Evolutionary conservation across 257 asterid species (phyloP).

Genomic region (Schizonepeta tenuifolia): DNA sequence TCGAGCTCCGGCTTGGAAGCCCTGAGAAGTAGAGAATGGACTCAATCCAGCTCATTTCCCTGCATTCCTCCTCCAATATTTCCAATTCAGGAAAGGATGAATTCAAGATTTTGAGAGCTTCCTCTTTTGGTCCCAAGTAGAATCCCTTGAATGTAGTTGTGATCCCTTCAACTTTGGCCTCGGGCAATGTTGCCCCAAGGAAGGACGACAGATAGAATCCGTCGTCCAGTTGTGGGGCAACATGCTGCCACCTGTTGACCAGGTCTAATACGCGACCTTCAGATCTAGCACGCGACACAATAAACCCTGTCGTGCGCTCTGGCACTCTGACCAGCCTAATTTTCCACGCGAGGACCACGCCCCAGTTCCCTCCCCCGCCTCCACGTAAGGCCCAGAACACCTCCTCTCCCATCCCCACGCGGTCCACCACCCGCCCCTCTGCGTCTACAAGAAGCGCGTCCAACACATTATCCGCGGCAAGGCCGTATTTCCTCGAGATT

Average conservation of each 20-base stretch:
- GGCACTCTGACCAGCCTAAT: constrained; percentile 52
- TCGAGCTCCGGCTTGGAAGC: constrained; percentile 34
- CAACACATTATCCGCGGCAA: constrained; percentile 78
- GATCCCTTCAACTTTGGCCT: constrained; percentile 26
- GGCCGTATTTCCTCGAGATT: constrained; percentile 66
- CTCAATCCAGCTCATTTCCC: constrained; percentile 76
- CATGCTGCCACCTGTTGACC: constrained; percentile 61
- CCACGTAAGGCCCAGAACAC: constrained; percentile 89
- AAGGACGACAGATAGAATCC: constrained; percentile 57
- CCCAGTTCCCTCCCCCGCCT: constrained; percentile 84
- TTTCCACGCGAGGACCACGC: constrained; percentile 72
- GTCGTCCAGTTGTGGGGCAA: constrained; percentile 53
- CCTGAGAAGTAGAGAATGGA: constrained; percentile 70
- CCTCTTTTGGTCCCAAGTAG: constrained; percentile 48
- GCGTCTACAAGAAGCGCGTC: constrained; percentile 64
- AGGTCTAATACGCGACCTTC: constrained; percentile 35
- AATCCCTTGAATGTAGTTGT: constrained; percentile 71
- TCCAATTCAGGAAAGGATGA: constrained; percentile 49
- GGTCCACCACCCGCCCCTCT: constrained; percentile 52
- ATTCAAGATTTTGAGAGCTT: constrained; percentile 42
- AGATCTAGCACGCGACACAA: constrained; percentile 49
- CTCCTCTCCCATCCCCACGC: constrained; percentile 80
- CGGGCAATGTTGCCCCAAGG: constrained; percentile 55
- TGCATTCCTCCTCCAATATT: constrained; percentile 41
- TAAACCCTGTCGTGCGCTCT: constrained; percentile 45